Evolutionary conservation across 495 filamentous ascomycete genomes (phyloP).

Genomic region (Xylaria bambusicola): DNA sequence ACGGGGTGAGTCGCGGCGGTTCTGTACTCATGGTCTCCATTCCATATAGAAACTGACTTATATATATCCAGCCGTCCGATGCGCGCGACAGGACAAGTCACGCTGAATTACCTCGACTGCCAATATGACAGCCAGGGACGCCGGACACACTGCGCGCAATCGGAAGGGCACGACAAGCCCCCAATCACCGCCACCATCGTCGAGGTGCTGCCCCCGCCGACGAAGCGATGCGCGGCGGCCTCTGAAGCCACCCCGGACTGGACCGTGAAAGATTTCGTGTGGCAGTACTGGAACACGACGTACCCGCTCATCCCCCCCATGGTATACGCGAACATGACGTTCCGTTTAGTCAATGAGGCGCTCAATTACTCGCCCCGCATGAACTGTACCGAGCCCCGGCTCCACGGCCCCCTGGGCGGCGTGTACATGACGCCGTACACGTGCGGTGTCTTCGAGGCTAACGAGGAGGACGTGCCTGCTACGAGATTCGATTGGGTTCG

Average conservation of each 20-base stretch:
- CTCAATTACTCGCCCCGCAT: slow-evolving; percentile 12
- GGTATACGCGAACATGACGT: background rate
- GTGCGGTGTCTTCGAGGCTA: slow-evolving; percentile 8
- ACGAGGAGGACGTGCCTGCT: slow-evolving; percentile 2
- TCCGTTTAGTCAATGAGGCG: slow-evolving; percentile 1
- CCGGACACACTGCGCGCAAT: background rate
- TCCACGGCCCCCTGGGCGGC: slow-evolving; percentile 4
- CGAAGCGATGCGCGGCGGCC: background rate
- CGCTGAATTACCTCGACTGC: background rate
- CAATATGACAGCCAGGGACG: background rate
- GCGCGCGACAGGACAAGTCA: slow-evolving; percentile 1
- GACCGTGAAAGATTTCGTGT: background rate
- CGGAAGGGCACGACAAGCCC: background rate
- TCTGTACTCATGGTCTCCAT: too few relatives aligned
- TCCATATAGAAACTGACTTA: too few relatives aligned
- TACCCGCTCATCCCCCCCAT: slow-evolving; percentile 4
- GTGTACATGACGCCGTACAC: slow-evolving; percentile 1
- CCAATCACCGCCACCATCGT: slow-evolving; percentile 2
- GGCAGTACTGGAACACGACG: background rate
- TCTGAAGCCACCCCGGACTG: slow-evolving; percentile 7
- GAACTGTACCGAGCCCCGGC: background rate
- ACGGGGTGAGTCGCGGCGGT: background rate
- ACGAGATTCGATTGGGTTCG: slow-evolving; percentile 9
- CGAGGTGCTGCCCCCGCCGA: background rate
- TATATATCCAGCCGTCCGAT: background rate